These are phyloP conservation scores for Colletotrichum magnum DNA, from an alignment of 2,329 filamentous ascomycete species.

Conservation along the genomic window DNA sequence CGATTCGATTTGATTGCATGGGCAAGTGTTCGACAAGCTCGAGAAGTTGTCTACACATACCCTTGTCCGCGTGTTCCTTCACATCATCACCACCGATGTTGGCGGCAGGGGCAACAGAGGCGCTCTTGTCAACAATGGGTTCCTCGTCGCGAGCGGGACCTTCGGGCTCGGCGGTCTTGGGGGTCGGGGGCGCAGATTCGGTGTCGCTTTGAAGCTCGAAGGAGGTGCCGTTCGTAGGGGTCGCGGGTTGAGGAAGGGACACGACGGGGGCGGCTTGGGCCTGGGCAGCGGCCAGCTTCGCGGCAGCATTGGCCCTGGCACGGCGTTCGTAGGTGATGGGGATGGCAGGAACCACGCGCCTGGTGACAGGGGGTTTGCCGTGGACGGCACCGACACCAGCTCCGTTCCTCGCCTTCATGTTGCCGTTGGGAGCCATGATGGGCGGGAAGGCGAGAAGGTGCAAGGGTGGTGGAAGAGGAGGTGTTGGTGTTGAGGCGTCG, in stretches of 20 bases:
- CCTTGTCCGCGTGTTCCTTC: conserved; percentile 26
- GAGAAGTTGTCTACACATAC: conserved; percentile 8
- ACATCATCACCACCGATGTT: conserved; percentile 4
- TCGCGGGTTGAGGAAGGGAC: conserved; percentile 27
- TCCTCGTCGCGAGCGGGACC: conserved; percentile 7
- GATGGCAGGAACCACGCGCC: conserved; percentile 55
- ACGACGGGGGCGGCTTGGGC: conserved; percentile 42
- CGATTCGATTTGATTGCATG: not conserved
- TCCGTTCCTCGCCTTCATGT: conserved; percentile 36
- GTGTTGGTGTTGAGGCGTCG: conserved; percentile 22
- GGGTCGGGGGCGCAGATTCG: conserved; percentile 37
- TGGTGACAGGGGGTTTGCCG: conserved; percentile 37
- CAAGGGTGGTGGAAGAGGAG: conserved; percentile 8
- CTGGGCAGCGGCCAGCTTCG: conserved; percentile 51
- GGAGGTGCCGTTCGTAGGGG: conserved; percentile 43
- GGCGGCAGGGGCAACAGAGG: not conserved
- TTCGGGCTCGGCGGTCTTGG: conserved; percentile 31
- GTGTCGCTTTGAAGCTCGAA: conserved; percentile 40
- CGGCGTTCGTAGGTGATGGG: conserved; percentile 51
- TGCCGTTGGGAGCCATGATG: conserved; percentile 40
- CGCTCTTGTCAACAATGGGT: not conserved
- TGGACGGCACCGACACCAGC: conserved; percentile 33
- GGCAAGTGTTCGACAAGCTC: not conserved
- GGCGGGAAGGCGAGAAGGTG: conserved; percentile 28
- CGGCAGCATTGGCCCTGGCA: conserved; percentile 50